Evolutionary conservation across 805 yeast species (phyloP).

Genomic region (Candida tammaniensis): DNA sequence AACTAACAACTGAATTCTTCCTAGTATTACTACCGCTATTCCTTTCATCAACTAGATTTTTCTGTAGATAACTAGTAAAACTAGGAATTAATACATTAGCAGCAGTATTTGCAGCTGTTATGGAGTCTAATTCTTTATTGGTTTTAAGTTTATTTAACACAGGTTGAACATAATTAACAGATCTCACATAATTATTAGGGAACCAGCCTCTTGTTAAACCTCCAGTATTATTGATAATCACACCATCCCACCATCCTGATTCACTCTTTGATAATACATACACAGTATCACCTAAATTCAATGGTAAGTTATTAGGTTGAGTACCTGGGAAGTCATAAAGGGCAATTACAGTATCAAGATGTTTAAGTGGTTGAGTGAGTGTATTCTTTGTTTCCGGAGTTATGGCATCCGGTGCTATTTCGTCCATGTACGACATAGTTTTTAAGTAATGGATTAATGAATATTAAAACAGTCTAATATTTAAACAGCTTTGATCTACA

Average conservation of each 20-base stretch:
- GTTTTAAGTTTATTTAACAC: slow-evolving; percentile 34
- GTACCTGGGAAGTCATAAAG: slow-evolving; percentile 54
- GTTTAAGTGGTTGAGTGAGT: slow-evolving; percentile 26
- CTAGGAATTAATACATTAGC: slow-evolving; percentile 45
- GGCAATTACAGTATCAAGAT: slow-evolving; percentile 58
- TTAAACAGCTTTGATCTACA: too few species aligned
- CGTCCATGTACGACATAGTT: slow-evolving; percentile 24
- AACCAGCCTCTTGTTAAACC: slow-evolving; percentile 76
- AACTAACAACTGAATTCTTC: slow-evolving; percentile 49
- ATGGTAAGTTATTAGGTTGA: slow-evolving; percentile 48
- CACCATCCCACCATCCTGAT: slow-evolving; percentile 89
- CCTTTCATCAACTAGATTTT: slow-evolving; percentile 31
- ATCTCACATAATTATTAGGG: slow-evolving; percentile 61
- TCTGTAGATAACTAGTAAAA: slow-evolving; percentile 35
- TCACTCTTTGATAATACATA: slow-evolving; percentile 64
- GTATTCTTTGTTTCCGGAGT: slow-evolving; percentile 21
- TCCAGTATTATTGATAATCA: slow-evolving; percentile 33
- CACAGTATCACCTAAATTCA: slow-evolving; percentile 65
- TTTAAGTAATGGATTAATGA: too few species aligned
- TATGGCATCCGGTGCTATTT: slow-evolving; percentile 40
- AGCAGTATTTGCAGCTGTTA: slow-evolving; percentile 46
- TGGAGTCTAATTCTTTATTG: slow-evolving; percentile 39
- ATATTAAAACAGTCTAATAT: too few species aligned
- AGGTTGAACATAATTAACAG: slow-evolving; percentile 43
- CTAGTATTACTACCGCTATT: slow-evolving; percentile 35